Evolutionary conservation across 768 basidiomycete genomes (phyloP), one percentile per base, ranked within the genome.

Genomic region (Boletus sp.): DNA sequence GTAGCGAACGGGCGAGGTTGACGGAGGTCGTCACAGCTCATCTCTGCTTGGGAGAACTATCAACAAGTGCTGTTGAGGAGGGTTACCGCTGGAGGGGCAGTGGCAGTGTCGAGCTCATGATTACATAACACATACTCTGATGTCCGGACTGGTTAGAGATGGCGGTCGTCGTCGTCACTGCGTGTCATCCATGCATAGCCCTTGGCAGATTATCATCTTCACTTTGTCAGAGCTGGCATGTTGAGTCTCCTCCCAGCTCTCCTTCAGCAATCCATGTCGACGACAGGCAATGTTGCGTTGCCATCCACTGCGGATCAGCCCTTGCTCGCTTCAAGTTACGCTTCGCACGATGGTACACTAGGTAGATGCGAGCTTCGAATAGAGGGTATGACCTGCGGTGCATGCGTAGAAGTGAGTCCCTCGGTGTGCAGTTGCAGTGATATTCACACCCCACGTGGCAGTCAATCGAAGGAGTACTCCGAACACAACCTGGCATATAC

Each of bases 361-460:
- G 82, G 82, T 53, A 86, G 77, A 75, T 92, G 89, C 64, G 90
- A 94, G 70, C 72, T 94, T 36, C 76, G 88, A 57, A 86, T 94
- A 67, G 87, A 92, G 71, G 92, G 92, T 11, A 94, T 94, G 92
- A 93, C 92, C 0, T 94, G 92, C 64, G 87, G 91, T 8, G 78
- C 91, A 35, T 94, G 92, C 65, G 92, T 94, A 9, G 89, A 92
- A 83, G 92, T 91, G 65, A 62, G 84, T 70, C 30, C 7, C 11
- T 7, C 14, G 3, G 1, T 20, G 20, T 33, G 5, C 47, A 1
- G 29, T n/a, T 15, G 28, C 14, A n/a, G 11, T 17, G 33, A 7
- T 5, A 45, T 36, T 62, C 20, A 60, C 18, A 7, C 15, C 11
- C 35, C 33, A 40, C 17, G 10, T 41, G 35, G 20, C 59, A 92